Evolutionary conservation across 768 basidiomycete species (phyloP).

Genomic region (Boletus sensibilis): DNA sequence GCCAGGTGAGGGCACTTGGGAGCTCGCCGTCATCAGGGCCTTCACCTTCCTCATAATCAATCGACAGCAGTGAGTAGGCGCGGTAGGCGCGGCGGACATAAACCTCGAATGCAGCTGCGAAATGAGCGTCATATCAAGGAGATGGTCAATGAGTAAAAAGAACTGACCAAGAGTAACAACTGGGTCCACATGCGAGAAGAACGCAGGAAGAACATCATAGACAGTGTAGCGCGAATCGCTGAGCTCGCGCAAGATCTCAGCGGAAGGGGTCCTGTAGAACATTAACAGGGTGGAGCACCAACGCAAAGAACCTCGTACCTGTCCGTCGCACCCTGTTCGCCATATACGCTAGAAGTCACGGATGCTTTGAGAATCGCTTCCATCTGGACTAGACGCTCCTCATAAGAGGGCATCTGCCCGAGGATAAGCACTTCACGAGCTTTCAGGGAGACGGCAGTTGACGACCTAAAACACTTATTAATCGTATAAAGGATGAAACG

Average conservation of each 20-base stretch:
- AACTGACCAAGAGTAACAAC: slow-evolving; percentile 78
- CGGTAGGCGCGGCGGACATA: slow-evolving; percentile 95
- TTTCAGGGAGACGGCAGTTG: slow-evolving; percentile 88
- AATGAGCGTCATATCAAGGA: not conserved
- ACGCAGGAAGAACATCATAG: slow-evolving; percentile 93
- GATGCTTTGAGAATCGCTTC: slow-evolving; percentile 89
- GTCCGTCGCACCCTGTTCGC: slow-evolving; percentile 67
- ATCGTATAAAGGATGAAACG: not conserved
- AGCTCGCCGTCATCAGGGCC: slow-evolving; percentile 78
- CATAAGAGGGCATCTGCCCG: slow-evolving; percentile 95
- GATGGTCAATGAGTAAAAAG: not conserved
- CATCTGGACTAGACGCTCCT: slow-evolving; percentile 93
- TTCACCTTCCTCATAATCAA: slow-evolving; percentile 95
- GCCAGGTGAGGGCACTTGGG: slow-evolving; percentile 83
- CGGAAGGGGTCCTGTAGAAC: slow-evolving; percentile 65
- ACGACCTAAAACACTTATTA: slow-evolving; percentile 55
- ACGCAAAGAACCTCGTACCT: slow-evolving; percentile 41
- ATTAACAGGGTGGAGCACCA: slow-evolving; percentile 1
- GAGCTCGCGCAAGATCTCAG: slow-evolving; percentile 86
- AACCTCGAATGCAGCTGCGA: slow-evolving; percentile 86
- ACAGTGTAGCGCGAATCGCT: slow-evolving; percentile 96
- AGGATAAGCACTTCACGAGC: slow-evolving; percentile 97
- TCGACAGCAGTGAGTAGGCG: slow-evolving; percentile 85
- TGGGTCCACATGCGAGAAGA: slow-evolving; percentile 86
- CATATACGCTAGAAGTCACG: slow-evolving; percentile 85